Conservation (phyloP, 106 monocot genomes). For the Phalaenopsis aphrodite region DNA sequence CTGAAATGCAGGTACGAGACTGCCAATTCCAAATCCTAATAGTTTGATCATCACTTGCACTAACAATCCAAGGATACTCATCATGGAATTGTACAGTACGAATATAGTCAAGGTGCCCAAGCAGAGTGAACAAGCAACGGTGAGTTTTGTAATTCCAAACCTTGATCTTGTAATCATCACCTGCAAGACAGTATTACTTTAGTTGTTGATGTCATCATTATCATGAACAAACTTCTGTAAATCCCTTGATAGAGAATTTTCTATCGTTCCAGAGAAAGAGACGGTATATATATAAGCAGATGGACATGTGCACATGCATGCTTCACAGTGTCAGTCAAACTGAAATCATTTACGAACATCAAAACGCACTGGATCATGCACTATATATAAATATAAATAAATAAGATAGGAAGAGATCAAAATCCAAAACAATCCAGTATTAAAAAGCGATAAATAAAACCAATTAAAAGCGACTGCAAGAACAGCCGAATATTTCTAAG, state of each 20-base stretch:
- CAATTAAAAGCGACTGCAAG: not conserved
- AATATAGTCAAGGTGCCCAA: slow-evolving; percentile 69
- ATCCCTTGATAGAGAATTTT: too few species aligned
- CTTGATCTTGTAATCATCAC: slow-evolving; percentile 77
- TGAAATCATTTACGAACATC: not conserved
- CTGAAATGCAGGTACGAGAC: slow-evolving; percentile 51
- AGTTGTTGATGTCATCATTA: not conserved
- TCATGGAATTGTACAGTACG: slow-evolving; percentile 63
- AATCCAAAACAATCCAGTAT: not conserved
- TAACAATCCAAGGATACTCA: slow-evolving; percentile 67
- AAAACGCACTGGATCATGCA: not conserved
- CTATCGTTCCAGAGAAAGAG: not conserved
- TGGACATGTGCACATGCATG: not conserved
- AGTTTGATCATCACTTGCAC: slow-evolving; percentile 68
- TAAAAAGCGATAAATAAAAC: not conserved
- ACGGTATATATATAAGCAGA: not conserved
- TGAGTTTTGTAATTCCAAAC: slow-evolving; percentile 71
- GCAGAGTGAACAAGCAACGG: slow-evolving; percentile 53
- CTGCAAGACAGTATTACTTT: slow-evolving; percentile 23
- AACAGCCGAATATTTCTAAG: not conserved
- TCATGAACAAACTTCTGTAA: too few species aligned
- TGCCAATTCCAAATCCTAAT: slow-evolving; percentile 77
- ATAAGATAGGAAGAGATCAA: not conserved
- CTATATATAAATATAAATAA: not conserved
- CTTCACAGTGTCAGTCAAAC: not conserved